These are phyloP conservation scores for Grifola frondosa DNA, from an alignment of 1,284 basidiomycete genomes.

Conservation along the genomic window DNA sequence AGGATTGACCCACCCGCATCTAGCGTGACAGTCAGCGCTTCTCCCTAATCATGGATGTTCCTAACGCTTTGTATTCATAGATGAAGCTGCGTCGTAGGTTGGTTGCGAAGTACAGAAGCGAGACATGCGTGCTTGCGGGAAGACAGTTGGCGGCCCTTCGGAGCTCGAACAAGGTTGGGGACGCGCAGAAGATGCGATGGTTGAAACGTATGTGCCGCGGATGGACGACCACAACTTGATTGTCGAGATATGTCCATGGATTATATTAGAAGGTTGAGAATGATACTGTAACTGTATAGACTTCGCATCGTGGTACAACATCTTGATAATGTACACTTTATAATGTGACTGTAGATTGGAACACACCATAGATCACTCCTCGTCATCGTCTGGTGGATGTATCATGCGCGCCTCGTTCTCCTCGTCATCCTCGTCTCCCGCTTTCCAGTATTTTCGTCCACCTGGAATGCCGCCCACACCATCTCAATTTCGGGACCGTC, in stretches of 20 bases:
- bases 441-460: constrained; percentile 8
- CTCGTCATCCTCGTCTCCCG: constrained; percentile 20
- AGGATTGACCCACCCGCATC: background rate
- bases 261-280: too few relatives aligned
- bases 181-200: constrained; percentile 33
- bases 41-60: constrained; percentile 10
- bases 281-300: too few relatives aligned
- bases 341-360: too few relatives aligned
- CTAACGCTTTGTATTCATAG: constrained; percentile 25
- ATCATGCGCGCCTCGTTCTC: constrained; percentile 16
- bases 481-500: constrained; percentile 29
- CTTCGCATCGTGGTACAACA: too few relatives aligned
- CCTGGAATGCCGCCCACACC: constrained; percentile 24
- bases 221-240: constrained; percentile 21
- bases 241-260: too few relatives aligned
- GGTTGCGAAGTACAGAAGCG: constrained; percentile 47
- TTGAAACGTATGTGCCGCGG: constrained; percentile 31
- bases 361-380: too few relatives aligned
- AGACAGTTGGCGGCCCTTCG: constrained; percentile 42
- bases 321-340: too few relatives aligned
- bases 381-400: constrained; percentile 7
- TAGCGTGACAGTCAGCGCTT: background rate
- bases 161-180: constrained; percentile 19
- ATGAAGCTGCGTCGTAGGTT: constrained; percentile 42
- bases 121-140: constrained; percentile 52